Evolutionary conservation across 2,329 filamentous ascomycete species (phyloP).

Genomic region (Sclerotinia subarctica): DNA sequence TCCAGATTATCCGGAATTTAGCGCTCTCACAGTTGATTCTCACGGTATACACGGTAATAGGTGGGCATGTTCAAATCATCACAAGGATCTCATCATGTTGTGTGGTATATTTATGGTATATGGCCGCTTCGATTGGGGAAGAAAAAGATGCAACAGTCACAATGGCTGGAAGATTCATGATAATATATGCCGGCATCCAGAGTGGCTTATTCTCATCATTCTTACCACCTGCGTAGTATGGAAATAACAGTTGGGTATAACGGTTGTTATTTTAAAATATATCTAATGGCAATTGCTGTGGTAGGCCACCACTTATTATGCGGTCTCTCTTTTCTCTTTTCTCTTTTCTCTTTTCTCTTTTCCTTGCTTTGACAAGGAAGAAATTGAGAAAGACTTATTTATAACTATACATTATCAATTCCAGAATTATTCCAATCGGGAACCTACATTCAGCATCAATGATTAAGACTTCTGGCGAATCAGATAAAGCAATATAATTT

Average conservation of each 20-base stretch:
- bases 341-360: not conserved
- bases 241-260: not conserved
- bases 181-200: slow-evolving; percentile 81
- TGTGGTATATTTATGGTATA: slow-evolving; percentile 83
- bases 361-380: no score
- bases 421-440: not conserved
- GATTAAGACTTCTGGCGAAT: not conserved
- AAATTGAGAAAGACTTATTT: not conserved
- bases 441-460: not conserved
- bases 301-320: not conserved
- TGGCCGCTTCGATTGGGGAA: slow-evolving; percentile 48
- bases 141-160: slow-evolving; percentile 17
- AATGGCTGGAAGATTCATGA: slow-evolving; percentile 53
- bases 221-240: slow-evolving; percentile 74
- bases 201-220: slow-evolving; percentile 84
- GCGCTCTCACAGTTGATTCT: slow-evolving; percentile 72
- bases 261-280: not conserved
- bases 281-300: not conserved
- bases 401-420: not conserved
- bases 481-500: not conserved
- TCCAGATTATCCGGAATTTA: slow-evolving; percentile 44
- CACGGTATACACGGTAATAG: slow-evolving; percentile 67
- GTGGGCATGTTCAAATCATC: slow-evolving; percentile 91
- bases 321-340: not conserved
- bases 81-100: slow-evolving; percentile 85